Percentiles rank a stretch among this genome's conserved stretches.
Conservation (phyloP, 495 filamentous ascomycete genomes). For the Penicillium salamii region DNA sequence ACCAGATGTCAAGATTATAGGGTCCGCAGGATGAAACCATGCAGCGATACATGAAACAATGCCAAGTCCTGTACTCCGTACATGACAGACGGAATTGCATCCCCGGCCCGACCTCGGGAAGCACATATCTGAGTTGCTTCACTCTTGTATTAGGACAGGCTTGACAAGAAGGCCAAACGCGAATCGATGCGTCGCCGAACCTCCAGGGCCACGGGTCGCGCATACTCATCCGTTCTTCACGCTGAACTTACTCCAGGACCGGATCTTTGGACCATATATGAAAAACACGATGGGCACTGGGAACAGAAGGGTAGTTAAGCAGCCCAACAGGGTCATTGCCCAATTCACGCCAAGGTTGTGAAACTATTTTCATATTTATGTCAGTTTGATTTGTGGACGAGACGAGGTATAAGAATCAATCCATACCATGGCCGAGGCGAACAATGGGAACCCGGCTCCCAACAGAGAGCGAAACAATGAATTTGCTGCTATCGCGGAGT, state of each 20-base stretch:
- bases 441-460: conserved; percentile 56
- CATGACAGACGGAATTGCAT: background rate
- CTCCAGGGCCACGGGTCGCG: too few species aligned
- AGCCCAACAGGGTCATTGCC: conserved; percentile 59
- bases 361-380: conserved; percentile 30
- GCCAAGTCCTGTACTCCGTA: conserved; percentile 1
- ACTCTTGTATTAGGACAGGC: background rate
- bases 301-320: conserved; percentile 52
- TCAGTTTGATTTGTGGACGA: too few species aligned
- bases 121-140: too few species aligned
- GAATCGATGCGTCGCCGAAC: too few species aligned
- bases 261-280: conserved; percentile 56
- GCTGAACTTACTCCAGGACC: conserved; percentile 34
- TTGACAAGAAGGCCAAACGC: too few species aligned
- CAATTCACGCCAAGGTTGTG: conserved; percentile 55
- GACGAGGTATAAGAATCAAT: conserved; percentile 32
- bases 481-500: conserved; percentile 49
- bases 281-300: conserved; percentile 65
- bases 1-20: background rate
- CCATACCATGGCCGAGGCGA: conserved; percentile 53
- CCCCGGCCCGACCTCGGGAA: background rate
- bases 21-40: background rate
- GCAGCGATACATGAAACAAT: conserved; percentile 3
- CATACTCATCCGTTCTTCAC: background rate
- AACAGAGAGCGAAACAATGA: conserved; percentile 39